Conservation (phyloP, 768 basidiomycete genomes). For the Obba rivulosa region DNA sequence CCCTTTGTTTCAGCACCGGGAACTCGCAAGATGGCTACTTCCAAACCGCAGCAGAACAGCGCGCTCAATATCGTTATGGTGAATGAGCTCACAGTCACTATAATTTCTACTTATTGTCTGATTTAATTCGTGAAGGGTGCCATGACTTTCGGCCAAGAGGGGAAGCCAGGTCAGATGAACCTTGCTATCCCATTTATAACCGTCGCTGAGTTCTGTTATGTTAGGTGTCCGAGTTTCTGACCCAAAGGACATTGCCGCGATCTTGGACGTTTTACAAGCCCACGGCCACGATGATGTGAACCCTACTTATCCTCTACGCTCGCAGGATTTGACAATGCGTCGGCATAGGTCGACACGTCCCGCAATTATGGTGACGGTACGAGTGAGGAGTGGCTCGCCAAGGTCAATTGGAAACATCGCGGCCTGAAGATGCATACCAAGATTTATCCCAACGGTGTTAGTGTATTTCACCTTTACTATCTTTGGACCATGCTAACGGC, state of each 20-base stretch:
- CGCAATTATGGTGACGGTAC: slow-evolving; percentile 25
- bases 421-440: slow-evolving; percentile 58
- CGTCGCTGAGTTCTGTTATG: background rate
- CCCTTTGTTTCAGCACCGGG: too few species aligned
- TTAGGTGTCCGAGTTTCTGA: slow-evolving; percentile 39
- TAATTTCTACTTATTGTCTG: background rate
- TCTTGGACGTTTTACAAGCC: slow-evolving; percentile 43
- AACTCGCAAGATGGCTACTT: too few species aligned
- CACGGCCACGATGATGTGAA: slow-evolving; percentile 49
- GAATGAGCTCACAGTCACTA: background rate
- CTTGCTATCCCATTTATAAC: background rate
- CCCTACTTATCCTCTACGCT: background rate
- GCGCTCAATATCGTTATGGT: slow-evolving; percentile 46
- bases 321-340: too few species aligned
- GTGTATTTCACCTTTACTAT: slow-evolving; percentile 7
- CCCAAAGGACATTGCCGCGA: slow-evolving; percentile 38
- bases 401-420: slow-evolving; percentile 42
- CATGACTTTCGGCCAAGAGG: slow-evolving; percentile 44
- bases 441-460: slow-evolving; percentile 20
- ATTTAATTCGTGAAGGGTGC: slow-evolving; percentile 30
- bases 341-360: slow-evolving; percentile 22
- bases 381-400: slow-evolving; percentile 38
- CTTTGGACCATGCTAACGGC: slow-evolving; percentile 13
- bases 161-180: slow-evolving; percentile 28
- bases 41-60: slow-evolving; percentile 27